Percentiles rank a stretch among this genome's conserved stretches.
phyloP scores from a whole-genome alignment of 169 alveolate genomes.

The Plasmodium relictum region DNA sequence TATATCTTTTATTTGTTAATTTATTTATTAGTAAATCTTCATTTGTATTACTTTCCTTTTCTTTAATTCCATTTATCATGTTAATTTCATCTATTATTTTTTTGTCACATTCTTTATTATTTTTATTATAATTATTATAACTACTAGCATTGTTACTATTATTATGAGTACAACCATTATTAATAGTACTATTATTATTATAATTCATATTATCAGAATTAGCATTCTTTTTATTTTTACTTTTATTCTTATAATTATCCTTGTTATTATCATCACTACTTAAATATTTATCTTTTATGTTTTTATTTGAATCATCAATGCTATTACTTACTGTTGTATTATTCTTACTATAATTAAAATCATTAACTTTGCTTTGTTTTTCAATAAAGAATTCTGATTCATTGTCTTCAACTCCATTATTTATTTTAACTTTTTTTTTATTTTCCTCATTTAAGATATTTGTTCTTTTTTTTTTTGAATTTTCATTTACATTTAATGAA shows the following conservation, averaged over 20 bases:
- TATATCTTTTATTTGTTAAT: conserved; percentile 77
- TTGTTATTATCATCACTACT: not conserved
- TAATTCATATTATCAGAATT: not conserved
- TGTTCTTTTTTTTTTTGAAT: conserved; percentile 19
- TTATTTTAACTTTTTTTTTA: conserved; percentile 29
- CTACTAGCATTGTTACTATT: not conserved
- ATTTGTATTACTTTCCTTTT: too few relatives aligned
- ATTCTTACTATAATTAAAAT: not conserved
- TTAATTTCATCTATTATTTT: too few relatives aligned
- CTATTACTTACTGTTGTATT: not conserved
- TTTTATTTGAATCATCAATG: not conserved
- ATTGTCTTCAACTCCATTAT: conserved; percentile 1
- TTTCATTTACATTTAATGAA: conserved; percentile 4
- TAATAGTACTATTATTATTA: conserved; percentile 2
- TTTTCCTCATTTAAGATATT: conserved; percentile 16
- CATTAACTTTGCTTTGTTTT: not conserved
- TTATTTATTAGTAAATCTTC: conserved; percentile 32
- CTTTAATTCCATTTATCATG: too few relatives aligned
- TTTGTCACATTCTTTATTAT: not conserved
- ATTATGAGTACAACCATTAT: not conserved
- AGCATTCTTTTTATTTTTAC: not conserved
- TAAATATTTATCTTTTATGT: not conserved
- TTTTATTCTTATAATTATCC: not conserved
- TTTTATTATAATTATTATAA: not conserved
- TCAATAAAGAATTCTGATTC: not conserved